These are phyloP conservation scores for Zymoseptoria brevis DNA, from an alignment of 2,329 filamentous ascomycete genomes.

Conservation along the genomic window DNA sequence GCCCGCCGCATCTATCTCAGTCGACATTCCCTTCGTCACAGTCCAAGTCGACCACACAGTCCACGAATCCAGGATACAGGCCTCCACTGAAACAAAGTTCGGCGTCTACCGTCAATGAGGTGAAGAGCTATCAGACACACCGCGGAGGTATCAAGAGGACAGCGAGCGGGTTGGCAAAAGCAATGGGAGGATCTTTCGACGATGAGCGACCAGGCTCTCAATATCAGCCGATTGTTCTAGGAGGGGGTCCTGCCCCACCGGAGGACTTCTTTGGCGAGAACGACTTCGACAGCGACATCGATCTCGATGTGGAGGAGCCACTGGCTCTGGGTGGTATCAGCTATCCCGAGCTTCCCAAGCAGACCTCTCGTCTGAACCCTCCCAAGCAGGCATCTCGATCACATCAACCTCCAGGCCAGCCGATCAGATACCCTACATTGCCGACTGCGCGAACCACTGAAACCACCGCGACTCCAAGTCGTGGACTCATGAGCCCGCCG, in stretches of 20 bases:
- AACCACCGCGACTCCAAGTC: slow-evolving; percentile 1
- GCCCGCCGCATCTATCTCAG: slow-evolving; percentile 35
- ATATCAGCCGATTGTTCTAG: slow-evolving; percentile 21
- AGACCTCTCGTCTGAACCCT: slow-evolving; percentile 8
- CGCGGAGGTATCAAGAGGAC: slow-evolving; percentile 37
- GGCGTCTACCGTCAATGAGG: slow-evolving; percentile 21
- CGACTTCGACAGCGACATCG: slow-evolving; percentile 78
- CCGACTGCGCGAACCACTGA: slow-evolving; percentile 16
- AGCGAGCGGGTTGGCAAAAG: slow-evolving; percentile 41
- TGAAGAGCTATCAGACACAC: slow-evolving; percentile 12
- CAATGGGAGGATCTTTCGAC: slow-evolving; percentile 34
- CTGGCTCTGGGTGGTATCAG: slow-evolving; percentile 27
- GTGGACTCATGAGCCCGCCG: slow-evolving; percentile 23
- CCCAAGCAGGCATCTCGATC: slow-evolving; percentile 15
- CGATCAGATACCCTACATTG: slow-evolving; percentile 25
- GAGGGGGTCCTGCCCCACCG: background rate
- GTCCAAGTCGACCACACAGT: slow-evolving; percentile 40
- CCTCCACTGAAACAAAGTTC: slow-evolving; percentile 29
- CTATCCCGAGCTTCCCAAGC: slow-evolving; percentile 35
- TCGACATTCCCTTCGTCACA: slow-evolving; percentile 53
- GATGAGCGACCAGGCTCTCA: slow-evolving; percentile 23
- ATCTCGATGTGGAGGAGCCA: slow-evolving; percentile 62
- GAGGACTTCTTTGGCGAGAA: slow-evolving; percentile 57
- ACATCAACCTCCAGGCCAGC: background rate
- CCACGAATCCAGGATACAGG: slow-evolving; percentile 19